Conservation (phyloP, 352 stramenopile species). For the Phytophthora aleatoria region DNA sequence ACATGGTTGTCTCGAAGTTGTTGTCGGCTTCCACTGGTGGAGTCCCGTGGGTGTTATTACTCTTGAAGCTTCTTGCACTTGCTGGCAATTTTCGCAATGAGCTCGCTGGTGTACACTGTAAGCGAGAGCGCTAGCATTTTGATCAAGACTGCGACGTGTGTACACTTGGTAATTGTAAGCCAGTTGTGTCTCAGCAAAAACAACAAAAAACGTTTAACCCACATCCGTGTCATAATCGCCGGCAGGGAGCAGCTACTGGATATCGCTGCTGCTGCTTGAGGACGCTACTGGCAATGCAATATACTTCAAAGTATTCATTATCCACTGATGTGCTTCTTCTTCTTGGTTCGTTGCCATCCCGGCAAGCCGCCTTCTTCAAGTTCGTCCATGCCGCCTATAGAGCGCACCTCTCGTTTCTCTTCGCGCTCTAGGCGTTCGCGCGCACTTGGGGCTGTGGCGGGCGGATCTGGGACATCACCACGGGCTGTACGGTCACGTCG, state of each 20-base stretch:
- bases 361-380: slow-evolving; percentile 7
- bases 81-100: slow-evolving; percentile 26
- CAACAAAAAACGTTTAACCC: slow-evolving; percentile 21
- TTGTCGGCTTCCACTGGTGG: background rate
- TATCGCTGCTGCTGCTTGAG: background rate
- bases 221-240: slow-evolving; percentile 22
- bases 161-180: slow-evolving; percentile 17
- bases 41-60: background rate
- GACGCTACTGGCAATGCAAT: slow-evolving; percentile 10
- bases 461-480: slow-evolving; percentile 35
- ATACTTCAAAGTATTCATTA: slow-evolving; percentile 17
- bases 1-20: slow-evolving; percentile 14
- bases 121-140: slow-evolving; percentile 9
- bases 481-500: slow-evolving; percentile 34
- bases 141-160: slow-evolving; percentile 22
- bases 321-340: slow-evolving; percentile 10
- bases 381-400: background rate
- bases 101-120: background rate
- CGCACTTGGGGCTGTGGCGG: slow-evolving; percentile 27
- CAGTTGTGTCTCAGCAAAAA: slow-evolving; percentile 18
- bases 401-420: slow-evolving; percentile 1
- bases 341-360: slow-evolving; percentile 8
- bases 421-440: background rate
- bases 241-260: background rate
- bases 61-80: slow-evolving; percentile 12